A percentile compares a stretch with the other conserved stretches of the same genome.
phyloP scores from a whole-genome alignment of 1,139 yeast species.

The Scheffersomyces cryptocercus region DNA sequence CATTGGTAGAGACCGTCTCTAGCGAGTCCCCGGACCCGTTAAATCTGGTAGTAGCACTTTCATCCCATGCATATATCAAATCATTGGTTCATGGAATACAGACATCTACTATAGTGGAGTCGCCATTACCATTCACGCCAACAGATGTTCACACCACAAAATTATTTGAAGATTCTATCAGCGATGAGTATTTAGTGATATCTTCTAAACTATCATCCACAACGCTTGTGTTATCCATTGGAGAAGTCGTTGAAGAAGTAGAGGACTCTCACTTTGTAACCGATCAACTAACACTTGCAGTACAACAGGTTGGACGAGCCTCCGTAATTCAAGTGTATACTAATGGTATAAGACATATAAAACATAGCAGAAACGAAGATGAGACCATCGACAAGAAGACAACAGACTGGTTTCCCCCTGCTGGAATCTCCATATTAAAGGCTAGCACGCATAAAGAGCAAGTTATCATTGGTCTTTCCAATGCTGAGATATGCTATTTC shows the following conservation, averaged over 20 bases:
- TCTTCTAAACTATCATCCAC: constrained; percentile 58
- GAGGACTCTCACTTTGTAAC: constrained; percentile 60
- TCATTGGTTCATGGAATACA: constrained; percentile 60
- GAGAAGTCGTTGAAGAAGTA: constrained; percentile 79
- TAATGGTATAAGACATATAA: constrained; percentile 70
- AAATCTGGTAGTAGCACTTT: constrained; percentile 32
- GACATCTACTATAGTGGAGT: constrained; percentile 62
- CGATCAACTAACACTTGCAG: constrained; percentile 63
- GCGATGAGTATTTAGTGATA: constrained; percentile 66
- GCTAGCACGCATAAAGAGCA: constrained; percentile 71
- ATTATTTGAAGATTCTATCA: constrained; percentile 39
- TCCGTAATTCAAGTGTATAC: constrained; percentile 74
- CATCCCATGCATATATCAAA: constrained; percentile 46
- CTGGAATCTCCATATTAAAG: constrained; percentile 62
- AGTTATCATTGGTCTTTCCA: constrained; percentile 68
- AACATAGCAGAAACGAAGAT: constrained; percentile 24
- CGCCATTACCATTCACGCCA: constrained; percentile 70
- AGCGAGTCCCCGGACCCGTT: constrained; percentile 37
- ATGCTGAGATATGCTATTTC: constrained; percentile 77
- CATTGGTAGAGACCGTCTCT: constrained; percentile 35
- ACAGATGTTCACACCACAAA: constrained; percentile 63
- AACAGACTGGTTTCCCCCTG: constrained; percentile 84
- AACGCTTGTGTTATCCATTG: constrained; percentile 74
- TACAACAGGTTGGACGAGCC: constrained; percentile 65
- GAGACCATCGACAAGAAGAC: constrained; percentile 19